These are phyloP conservation scores for Alnus glutinosa DNA, from an alignment of 306 rosid genomes.

Conservation along the genomic window DNA sequence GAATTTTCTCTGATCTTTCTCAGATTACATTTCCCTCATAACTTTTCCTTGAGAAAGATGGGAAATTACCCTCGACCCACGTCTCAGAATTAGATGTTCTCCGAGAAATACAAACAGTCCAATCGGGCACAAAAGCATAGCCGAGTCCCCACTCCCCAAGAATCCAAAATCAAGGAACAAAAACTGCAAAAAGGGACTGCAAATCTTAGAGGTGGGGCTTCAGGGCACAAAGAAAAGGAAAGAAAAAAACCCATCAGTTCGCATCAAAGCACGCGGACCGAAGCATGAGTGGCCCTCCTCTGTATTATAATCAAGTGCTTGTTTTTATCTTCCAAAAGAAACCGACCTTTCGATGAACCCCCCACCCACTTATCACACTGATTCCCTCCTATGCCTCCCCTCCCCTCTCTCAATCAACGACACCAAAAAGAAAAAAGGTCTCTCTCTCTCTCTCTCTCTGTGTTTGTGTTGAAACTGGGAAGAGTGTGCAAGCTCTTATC, in stretches of 20 bases:
- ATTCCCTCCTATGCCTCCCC: slow-evolving; percentile 15
- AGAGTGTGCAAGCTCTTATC: slow-evolving; percentile 68
- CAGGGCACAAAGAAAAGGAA: slow-evolving; percentile 21
- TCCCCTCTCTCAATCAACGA: slow-evolving; percentile 19
- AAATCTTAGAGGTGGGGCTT: slow-evolving; percentile 47
- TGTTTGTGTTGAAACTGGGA: slow-evolving; percentile 35
- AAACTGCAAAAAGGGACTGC: slow-evolving; percentile 62
- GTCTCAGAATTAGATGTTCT: slow-evolving; percentile 24
- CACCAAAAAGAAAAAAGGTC: slow-evolving; percentile 19
- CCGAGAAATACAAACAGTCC: slow-evolving; percentile 38
- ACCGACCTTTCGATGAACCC: slow-evolving; percentile 76
- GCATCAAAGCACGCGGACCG: slow-evolving; percentile 84
- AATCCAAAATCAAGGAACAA: slow-evolving; percentile 52
- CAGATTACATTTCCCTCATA: neutral
- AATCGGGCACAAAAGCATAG: slow-evolving; percentile 43
- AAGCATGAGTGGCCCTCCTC: slow-evolving; percentile 50
- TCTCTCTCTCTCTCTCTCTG: slow-evolving; percentile 20
- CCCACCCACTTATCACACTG: slow-evolving; percentile 45
- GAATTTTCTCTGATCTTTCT: slow-evolving; percentile 6
- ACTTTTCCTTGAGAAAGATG: neutral
- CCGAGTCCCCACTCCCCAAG: slow-evolving; percentile 11
- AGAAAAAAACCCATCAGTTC: slow-evolving; percentile 38
- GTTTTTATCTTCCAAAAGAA: slow-evolving; percentile 56
- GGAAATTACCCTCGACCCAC: slow-evolving; percentile 25
- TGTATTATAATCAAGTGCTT: slow-evolving; percentile 44